A percentile compares a stretch with the other conserved stretches of the same genome.
These are phyloP conservation scores for Podospora conica DNA, from an alignment of 495 filamentous ascomycete species.

Conservation along the genomic window DNA sequence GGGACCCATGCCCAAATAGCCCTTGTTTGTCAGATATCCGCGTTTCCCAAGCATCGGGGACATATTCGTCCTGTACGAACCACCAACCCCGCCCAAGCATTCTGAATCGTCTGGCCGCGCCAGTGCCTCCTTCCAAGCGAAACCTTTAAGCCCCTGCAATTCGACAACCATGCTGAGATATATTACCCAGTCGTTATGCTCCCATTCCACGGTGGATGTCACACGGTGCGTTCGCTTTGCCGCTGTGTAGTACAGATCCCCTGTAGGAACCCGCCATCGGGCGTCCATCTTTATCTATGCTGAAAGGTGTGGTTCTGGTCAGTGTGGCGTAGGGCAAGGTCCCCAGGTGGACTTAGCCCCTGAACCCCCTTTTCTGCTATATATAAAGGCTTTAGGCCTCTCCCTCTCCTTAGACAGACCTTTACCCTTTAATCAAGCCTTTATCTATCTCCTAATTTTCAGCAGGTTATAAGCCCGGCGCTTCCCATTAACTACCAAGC, in stretches of 20 bases:
- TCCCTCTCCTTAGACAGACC: no score
- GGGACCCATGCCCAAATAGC: conserved; percentile 17
- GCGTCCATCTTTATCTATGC: no score
- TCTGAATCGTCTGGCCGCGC: neutral
- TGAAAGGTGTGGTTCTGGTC: no score
- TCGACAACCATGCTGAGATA: neutral
- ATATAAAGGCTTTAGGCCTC: no score
- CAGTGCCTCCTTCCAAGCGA: neutral
- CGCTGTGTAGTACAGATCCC: conserved; percentile 2
- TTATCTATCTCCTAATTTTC: no score
- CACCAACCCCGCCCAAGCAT: neutral
- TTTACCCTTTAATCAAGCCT: no score
- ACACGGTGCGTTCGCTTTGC: neutral
- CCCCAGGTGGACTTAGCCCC: no score
- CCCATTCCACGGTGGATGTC: neutral
- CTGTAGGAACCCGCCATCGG: conserved; percentile 7
- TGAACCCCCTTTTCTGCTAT: no score
- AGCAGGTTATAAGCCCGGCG: no score
- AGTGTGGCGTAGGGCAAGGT: no score
- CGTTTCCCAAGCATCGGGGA: conserved; percentile 2
- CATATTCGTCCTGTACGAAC: neutral
- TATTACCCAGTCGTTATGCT: neutral
- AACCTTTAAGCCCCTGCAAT: neutral
- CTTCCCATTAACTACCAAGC: no score
- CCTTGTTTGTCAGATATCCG: conserved; percentile 13